These are phyloP conservation scores for Cryptococcus sp. DNA, from an alignment of 1,284 basidiomycete genomes.

Conservation along the genomic window DNA sequence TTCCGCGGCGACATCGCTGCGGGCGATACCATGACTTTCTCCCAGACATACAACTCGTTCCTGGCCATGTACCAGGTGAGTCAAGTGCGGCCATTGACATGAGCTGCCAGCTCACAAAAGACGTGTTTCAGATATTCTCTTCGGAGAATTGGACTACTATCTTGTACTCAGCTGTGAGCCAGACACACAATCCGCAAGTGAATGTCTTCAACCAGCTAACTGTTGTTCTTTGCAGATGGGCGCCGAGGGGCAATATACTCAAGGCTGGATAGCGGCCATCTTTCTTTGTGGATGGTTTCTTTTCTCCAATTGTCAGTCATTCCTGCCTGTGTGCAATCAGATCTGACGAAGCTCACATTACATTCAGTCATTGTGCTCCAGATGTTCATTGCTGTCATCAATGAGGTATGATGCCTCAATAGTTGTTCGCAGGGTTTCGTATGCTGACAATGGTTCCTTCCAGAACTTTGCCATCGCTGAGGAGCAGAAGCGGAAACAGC, in stretches of 20 bases:
- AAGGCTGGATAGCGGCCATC: conserved; percentile 71
- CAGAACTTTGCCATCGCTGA: conserved; percentile 91
- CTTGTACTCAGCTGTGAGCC: conserved; percentile 66
- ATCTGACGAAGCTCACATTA: conserved; percentile 6
- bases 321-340: background rate
- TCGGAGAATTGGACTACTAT: conserved; percentile 93
- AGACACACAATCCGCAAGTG: background rate
- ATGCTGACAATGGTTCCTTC: background rate
- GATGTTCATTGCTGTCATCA: conserved; percentile 98
- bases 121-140: conserved; percentile 71
- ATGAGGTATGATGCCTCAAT: conserved; percentile 60
- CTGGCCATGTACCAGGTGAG: conserved; percentile 74
- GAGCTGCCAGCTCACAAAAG: conserved; percentile 3
- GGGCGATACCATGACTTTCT: conserved; percentile 68
- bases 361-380: conserved; percentile 84
- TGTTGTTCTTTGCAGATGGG: conserved; percentile 34
- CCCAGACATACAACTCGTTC: conserved; percentile 86
- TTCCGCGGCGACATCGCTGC: conserved; percentile 72
- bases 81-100: background rate
- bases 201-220: background rate
- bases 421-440: background rate
- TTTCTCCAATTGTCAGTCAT: conserved; percentile 80
- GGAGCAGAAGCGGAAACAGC: conserved; percentile 81
- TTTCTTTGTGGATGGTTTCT: conserved; percentile 87
- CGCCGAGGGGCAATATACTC: conserved; percentile 67